Conservation (phyloP, 78 protist species). For the Dictyostelium capitatum region DNA sequence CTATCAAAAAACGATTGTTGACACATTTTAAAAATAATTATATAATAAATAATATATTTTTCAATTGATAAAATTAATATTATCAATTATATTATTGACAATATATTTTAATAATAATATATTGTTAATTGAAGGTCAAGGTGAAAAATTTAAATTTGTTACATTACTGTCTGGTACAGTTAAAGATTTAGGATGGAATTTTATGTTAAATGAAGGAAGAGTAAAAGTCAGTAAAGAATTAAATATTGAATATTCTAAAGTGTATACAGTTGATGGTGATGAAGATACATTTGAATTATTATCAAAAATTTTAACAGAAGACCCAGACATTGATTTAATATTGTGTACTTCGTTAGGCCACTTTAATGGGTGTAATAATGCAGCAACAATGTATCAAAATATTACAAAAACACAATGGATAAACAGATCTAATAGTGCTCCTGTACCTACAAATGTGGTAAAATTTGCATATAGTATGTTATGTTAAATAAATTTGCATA, state of each 20-base stretch:
- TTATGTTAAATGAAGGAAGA: constrained; percentile 25
- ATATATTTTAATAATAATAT: too few species aligned
- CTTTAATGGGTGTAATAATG: neutral
- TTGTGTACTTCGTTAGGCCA: neutral
- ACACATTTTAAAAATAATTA: too few species aligned
- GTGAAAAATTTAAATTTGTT: neutral
- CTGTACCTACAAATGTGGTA: too few species aligned
- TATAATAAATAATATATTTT: too few species aligned
- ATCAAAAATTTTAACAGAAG: neutral
- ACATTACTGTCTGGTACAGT: neutral
- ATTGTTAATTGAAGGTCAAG: too few species aligned
- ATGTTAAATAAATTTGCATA: too few species aligned
- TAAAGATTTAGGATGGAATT: constrained; percentile 53
- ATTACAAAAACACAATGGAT: neutral
- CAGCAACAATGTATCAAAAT: neutral
- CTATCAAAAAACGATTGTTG: too few species aligned
- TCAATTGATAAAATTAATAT: too few species aligned
- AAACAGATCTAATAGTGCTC: too few species aligned
- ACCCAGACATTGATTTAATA: neutral
- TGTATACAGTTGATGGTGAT: neutral
- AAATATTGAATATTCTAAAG: neutral
- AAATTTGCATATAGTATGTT: neutral
- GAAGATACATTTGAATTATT: neutral
- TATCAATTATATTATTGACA: too few species aligned
- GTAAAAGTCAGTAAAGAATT: neutral